Evolutionary conservation across 768 basidiomycete species (phyloP).

Genomic region (Termitomyces titanicus): DNA sequence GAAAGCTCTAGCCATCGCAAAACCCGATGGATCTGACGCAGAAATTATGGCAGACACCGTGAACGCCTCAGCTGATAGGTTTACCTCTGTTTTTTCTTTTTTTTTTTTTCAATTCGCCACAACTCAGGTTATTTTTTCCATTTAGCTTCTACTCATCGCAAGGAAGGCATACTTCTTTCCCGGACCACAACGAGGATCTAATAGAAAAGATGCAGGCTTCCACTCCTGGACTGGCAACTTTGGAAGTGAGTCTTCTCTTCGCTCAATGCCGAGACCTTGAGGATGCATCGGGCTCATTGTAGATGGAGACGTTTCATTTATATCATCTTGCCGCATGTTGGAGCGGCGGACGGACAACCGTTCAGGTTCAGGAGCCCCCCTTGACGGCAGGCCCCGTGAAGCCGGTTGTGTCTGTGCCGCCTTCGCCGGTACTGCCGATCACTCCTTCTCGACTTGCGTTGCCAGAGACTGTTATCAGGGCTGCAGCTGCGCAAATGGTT

Average conservation of each 20-base stretch:
- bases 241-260: conserved; percentile 51
- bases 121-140: not conserved
- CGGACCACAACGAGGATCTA: conserved; percentile 65
- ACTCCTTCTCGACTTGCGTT: conserved; percentile 18
- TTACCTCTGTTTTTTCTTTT: not conserved
- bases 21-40: conserved; percentile 33
- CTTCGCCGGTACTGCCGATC: conserved; percentile 15
- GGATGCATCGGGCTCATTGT: not conserved
- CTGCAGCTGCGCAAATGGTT: conserved; percentile 79
- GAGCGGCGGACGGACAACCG: conserved; percentile 31
- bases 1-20: conserved; percentile 39
- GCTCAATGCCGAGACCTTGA: not conserved
- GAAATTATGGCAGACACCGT: conserved; percentile 43
- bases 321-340: conserved; percentile 77
- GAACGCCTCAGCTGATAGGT: conserved; percentile 87
- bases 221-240: conserved; percentile 54
- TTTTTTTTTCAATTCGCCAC: not conserved
- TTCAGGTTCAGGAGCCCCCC: conserved; percentile 31
- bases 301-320: conserved; percentile 89
- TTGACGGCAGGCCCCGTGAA: conserved; percentile 41
- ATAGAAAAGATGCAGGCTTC: conserved; percentile 50
- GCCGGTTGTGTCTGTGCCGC: conserved; percentile 30
- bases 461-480: conserved; percentile 48
- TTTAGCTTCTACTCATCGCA: conserved; percentile 83
- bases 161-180: conserved; percentile 78